Evolutionary conservation across 164 flowering plant species (phyloP), one percentile per base, ranked within the genome.

Genomic region (Aristolochia contorta): DNA sequence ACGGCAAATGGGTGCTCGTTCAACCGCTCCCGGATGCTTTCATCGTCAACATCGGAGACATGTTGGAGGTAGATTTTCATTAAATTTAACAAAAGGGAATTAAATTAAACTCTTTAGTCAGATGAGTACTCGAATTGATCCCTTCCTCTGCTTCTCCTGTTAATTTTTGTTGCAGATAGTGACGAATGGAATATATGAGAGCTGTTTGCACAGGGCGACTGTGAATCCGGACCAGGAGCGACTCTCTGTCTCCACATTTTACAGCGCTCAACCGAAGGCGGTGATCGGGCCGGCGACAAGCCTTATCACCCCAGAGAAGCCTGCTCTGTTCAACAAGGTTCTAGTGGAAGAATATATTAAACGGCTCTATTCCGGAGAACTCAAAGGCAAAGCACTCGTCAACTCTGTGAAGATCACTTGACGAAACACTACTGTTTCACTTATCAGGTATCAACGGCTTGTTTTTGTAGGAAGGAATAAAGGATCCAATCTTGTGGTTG

Each of bases 41-140:
- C 32, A 60, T 73, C 6, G 64, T 81, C 67, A 83, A 81, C 64
- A 51, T 79, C 51, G 88, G 85, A 10, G 85, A 83, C 27, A 15
- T 66, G 23, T 43, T 77, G 52, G 87, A 83, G 82, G 84, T 80
- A 74, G 22, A 2, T 55, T 15, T 37, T 10, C 10, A 18, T 33
- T 9, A 14, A 19, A 57, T 12, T 12, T 30, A 5, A 3, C 1
- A 30, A 20, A 19, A n/a, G 5, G 30, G 20, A 22, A n/a, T 58
- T n/a, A n/a, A n/a, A n/a, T n/a, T n/a, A n/a, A n/a, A n/a, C n/a
- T n/a, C n/a, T n/a, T n/a, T n/a, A 47, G 16, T 2, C 50, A 2
- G 16, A 47, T 47, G n/a, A n/a, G 18, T n/a, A n/a, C n/a, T 47
- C n/a, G 18, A 47, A 1, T 54, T 23, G 27, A 25, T 16, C 0